These are phyloP conservation scores for Cardamine chenopodiifolia DNA, from an alignment of 345 rosid genomes.

Conservation along the genomic window DNA sequence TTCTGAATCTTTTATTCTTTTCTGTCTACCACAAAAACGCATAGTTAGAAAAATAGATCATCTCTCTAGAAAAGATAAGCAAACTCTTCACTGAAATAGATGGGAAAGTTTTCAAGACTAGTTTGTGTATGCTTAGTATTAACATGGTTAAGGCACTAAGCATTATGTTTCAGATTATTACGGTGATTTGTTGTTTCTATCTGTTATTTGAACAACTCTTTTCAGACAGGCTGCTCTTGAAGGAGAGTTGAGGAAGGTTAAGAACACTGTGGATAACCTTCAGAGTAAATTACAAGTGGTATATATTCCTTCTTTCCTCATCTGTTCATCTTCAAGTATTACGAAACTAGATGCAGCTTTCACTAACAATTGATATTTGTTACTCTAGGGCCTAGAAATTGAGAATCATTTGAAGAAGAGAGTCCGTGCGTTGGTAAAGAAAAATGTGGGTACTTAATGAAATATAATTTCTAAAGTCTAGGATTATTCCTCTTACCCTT, in stretches of 20 bases:
- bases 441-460: conserved; percentile 58
- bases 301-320: conserved; percentile 38
- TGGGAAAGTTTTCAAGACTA: not conserved
- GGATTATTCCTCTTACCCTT: conserved; percentile 16
- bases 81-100: not conserved
- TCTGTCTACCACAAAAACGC: not conserved
- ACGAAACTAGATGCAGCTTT: conserved; percentile 1
- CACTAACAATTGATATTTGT: conserved; percentile 34
- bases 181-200: conserved; percentile 23
- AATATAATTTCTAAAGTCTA: not conserved
- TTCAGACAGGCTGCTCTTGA: conserved; percentile 98
- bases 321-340: conserved; percentile 3
- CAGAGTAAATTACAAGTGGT: conserved; percentile 80
- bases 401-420: conserved; percentile 91
- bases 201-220: conserved; percentile 59
- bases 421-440: conserved; percentile 75
- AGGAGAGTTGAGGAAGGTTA: conserved; percentile 68
- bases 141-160: conserved; percentile 23
- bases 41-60: not conserved
- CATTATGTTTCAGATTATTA: conserved; percentile 11
- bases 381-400: conserved; percentile 80
- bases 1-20: not conserved
- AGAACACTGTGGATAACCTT: conserved; percentile 65
- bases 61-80: not conserved
- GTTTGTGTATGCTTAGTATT: not conserved